Evolutionary conservation across 148 eudicot genomes (phyloP).

Genomic region (Polygonum maritimum): DNA sequence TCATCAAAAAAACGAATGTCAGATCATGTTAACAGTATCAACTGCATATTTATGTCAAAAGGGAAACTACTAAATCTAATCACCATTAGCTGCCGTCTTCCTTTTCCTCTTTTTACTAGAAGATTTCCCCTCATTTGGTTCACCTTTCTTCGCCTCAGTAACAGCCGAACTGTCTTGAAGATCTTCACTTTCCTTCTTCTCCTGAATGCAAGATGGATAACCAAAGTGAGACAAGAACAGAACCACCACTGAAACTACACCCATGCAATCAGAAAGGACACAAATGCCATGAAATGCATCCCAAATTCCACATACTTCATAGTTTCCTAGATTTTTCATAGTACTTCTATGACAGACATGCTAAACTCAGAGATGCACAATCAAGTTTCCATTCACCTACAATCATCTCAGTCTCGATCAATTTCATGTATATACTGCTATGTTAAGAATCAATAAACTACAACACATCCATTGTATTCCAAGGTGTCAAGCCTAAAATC

Average conservation of each 20-base stretch:
- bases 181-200: conserved; percentile 39
- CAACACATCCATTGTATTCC: background rate
- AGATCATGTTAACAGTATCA: background rate
- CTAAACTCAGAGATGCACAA: background rate
- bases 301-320: background rate
- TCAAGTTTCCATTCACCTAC: background rate
- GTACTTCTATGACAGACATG: background rate
- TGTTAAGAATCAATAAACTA: background rate
- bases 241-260: background rate
- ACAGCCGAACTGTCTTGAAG: conserved; percentile 15
- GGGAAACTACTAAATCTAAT: background rate
- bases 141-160: conserved; percentile 15
- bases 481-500: background rate
- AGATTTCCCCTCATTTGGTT: conserved; percentile 23
- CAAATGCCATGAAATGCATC: background rate
- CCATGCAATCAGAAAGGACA: background rate
- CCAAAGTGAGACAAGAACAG: background rate
- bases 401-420: background rate
- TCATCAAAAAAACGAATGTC: background rate
- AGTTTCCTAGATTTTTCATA: background rate
- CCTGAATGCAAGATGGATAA: conserved; percentile 27
- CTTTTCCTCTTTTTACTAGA: conserved; percentile 68
- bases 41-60: background rate
- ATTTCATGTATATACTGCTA: background rate
- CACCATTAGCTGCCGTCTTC: conserved; percentile 42